These are phyloP conservation scores for Arabidopsis lyrata DNA, from an alignment of 441 rosid genomes.

Conservation along the genomic window DNA sequence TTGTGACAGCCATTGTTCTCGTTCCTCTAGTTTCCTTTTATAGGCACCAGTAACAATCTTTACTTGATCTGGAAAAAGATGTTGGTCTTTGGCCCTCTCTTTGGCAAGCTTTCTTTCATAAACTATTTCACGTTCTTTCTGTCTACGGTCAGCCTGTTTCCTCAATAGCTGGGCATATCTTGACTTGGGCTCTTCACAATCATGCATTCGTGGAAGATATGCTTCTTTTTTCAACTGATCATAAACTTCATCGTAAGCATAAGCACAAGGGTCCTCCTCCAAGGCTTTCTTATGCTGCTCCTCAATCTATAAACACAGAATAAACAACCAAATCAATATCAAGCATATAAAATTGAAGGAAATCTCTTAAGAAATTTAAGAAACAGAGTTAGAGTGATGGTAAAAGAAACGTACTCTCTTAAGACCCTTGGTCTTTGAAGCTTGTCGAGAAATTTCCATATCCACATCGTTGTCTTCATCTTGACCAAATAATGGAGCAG, in stretches of 20 bases:
- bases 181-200: conserved; percentile 48
- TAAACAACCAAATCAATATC: no score
- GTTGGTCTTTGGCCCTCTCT: conserved; percentile 84
- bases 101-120: conserved; percentile 83
- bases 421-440: no score
- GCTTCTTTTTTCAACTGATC: conserved; percentile 77
- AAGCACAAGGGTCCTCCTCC: conserved; percentile 87
- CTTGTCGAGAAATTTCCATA: no score
- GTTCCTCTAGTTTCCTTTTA: conserved; percentile 86
- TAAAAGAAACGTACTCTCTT: conserved; percentile 33
- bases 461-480: no score
- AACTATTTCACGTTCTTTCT: conserved; percentile 72
- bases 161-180: conserved; percentile 67
- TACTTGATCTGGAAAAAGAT: conserved; percentile 79
- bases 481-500: no score
- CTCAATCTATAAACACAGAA: conserved; percentile 44
- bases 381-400: no score
- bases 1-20: conserved; percentile 74
- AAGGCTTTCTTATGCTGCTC: conserved; percentile 83
- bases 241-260: conserved; percentile 86
- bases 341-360: no score
- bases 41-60: conserved; percentile 80
- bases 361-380: no score
- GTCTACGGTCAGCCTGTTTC: conserved; percentile 66
- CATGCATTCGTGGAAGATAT: conserved; percentile 46